Conservation (phyloP, 2,329 filamentous ascomycete species). For the Claviceps fusiformis region DNA sequence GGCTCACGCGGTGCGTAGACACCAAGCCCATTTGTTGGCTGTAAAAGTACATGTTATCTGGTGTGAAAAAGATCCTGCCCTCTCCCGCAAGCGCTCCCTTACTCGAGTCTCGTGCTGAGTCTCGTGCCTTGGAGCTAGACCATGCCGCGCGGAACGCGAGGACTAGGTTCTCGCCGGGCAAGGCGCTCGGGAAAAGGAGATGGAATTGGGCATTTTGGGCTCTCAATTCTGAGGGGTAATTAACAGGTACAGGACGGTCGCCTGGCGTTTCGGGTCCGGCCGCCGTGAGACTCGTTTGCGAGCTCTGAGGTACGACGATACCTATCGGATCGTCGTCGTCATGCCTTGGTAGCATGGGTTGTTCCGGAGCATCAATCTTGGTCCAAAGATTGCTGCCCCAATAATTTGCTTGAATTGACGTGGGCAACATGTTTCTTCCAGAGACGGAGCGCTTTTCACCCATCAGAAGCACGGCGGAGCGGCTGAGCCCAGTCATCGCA, state of each 20-base stretch:
- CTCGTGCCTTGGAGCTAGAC: constrained; percentile 37
- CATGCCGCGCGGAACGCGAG: constrained; percentile 90
- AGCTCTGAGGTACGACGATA: constrained; percentile 22
- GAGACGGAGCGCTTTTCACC: constrained; percentile 59
- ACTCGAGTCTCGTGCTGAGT: constrained; percentile 17
- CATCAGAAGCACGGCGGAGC: constrained; percentile 67
- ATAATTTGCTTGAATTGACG: constrained; percentile 79
- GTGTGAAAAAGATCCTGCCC: constrained; percentile 76
- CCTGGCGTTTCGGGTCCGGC: constrained; percentile 13
- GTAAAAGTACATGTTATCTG: constrained; percentile 86
- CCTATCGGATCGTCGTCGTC: constrained; percentile 29
- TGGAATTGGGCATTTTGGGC: constrained; percentile 90
- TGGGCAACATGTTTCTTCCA: constrained; percentile 60
- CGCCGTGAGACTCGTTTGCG: constrained; percentile 15
- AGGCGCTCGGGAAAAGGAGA: constrained; percentile 73
- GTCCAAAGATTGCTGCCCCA: constrained; percentile 83
- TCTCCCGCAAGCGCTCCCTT: constrained; percentile 39
- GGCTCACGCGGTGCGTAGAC: constrained; percentile 61
- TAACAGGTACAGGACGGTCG: constrained; percentile 49
- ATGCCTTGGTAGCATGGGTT: constrained; percentile 18
- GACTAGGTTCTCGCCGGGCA: constrained; percentile 66
- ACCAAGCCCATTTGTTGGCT: constrained; percentile 88
- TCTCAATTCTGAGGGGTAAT: constrained; percentile 70
- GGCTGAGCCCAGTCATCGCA: constrained; percentile 72
- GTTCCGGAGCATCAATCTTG: constrained; percentile 13